Conservation (phyloP, 805 yeast genomes). For the Candida verbasci region DNA sequence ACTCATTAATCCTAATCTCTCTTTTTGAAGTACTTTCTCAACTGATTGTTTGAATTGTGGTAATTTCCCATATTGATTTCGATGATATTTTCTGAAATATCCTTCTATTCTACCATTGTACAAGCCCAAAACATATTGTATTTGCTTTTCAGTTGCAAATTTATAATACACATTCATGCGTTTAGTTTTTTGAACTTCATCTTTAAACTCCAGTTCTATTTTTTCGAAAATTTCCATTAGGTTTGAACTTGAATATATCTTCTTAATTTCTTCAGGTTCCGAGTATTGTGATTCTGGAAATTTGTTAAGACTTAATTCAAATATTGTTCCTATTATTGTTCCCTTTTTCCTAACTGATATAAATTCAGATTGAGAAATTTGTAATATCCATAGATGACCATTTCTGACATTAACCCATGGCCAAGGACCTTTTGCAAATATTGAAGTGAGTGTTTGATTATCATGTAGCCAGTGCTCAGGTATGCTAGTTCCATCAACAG, state of each 20-base stretch:
- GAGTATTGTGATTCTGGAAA: neutral
- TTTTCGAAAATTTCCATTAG: slow-evolving; percentile 3
- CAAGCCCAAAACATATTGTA: neutral
- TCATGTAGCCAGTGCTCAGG: slow-evolving; percentile 3
- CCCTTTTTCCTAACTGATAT: neutral
- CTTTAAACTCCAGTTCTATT: neutral
- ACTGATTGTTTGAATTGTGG: neutral
- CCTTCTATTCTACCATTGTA: neutral
- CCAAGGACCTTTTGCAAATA: slow-evolving; percentile 1
- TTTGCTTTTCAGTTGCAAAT: slow-evolving; percentile 3
- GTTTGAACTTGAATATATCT: slow-evolving; percentile 1
- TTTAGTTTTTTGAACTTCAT: neutral
- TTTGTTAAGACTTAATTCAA: neutral
- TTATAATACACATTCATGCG: neutral
- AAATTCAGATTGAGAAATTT: neutral
- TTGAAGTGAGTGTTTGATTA: neutral
- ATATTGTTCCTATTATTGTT: neutral
- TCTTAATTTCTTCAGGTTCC: neutral
- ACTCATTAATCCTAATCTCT: slow-evolving; percentile 2
- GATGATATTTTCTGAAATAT: neutral
- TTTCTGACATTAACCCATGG: slow-evolving; percentile 2
- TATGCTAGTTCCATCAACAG: slow-evolving; percentile 1
- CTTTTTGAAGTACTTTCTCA: neutral
- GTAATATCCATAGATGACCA: neutral
- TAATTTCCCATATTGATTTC: neutral